Conservation (phyloP, 495 filamentous ascomycete genomes). For the Penicillium salamii region DNA sequence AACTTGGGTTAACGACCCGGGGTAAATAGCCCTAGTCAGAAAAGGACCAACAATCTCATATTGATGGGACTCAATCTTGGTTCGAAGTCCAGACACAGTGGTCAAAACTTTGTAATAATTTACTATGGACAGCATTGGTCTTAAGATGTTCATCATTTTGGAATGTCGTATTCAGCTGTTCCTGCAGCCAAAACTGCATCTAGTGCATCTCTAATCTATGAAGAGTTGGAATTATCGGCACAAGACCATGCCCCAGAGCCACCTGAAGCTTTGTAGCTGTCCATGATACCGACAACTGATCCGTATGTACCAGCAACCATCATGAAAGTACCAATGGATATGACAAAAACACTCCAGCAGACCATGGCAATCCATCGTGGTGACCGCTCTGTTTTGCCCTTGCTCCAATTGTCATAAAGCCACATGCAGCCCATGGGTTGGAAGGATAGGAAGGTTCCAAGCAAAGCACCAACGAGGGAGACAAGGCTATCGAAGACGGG, state of each 20-base stretch:
- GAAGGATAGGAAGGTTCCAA: conserved; percentile 45
- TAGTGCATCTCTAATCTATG: neutral
- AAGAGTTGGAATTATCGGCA: conserved; percentile 34
- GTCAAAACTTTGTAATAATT: too few species aligned
- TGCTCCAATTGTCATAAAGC: conserved; percentile 46
- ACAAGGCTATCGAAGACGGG: conserved; percentile 66
- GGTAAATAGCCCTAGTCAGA: too few species aligned
- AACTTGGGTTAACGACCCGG: too few species aligned
- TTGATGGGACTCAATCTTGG: too few species aligned
- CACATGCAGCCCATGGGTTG: conserved; percentile 47
- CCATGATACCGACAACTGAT: conserved; percentile 52
- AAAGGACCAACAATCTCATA: too few species aligned
- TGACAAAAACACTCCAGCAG: conserved; percentile 27
- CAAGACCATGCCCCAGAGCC: conserved; percentile 33
- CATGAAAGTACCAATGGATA: conserved; percentile 42
- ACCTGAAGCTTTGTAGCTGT: conserved; percentile 35
- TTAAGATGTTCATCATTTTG: too few species aligned
- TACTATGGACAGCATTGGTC: too few species aligned
- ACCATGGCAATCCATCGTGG: conserved; percentile 27
- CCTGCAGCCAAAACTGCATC: neutral
- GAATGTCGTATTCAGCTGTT: too few species aligned
- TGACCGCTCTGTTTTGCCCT: conserved; percentile 33
- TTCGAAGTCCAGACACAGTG: too few species aligned
- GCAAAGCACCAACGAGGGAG: conserved; percentile 58
- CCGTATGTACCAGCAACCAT: conserved; percentile 59